Evolutionary conservation across 2,329 filamentous ascomycete genomes (phyloP).

Genomic region (Graphium sp.): DNA sequence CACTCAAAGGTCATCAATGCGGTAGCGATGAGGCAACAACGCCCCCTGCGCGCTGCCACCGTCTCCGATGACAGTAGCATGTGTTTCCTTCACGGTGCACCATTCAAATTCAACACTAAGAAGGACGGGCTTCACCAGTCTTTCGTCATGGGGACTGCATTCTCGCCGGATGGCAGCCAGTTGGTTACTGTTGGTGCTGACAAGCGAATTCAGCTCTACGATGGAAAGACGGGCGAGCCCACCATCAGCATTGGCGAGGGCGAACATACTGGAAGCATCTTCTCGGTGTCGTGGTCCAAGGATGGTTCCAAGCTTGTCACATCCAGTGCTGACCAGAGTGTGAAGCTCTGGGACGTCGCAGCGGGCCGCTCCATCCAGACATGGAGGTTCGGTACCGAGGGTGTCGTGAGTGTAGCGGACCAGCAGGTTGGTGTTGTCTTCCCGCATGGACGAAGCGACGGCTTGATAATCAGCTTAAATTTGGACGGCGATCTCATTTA

Average conservation of each 20-base stretch:
- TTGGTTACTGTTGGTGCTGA: constrained; percentile 89
- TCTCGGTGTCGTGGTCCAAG: constrained; percentile 75
- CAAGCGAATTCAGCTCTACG: constrained; percentile 81
- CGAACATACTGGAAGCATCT: constrained; percentile 86
- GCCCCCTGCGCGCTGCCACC: constrained; percentile 81
- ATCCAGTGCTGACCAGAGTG: constrained; percentile 83
- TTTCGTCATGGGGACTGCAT: constrained; percentile 76
- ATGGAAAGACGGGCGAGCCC: constrained; percentile 85
- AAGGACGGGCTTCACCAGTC: constrained; percentile 65
- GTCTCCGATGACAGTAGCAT: constrained; percentile 79
- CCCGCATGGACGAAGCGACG: constrained; percentile 67
- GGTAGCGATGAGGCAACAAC: constrained; percentile 75
- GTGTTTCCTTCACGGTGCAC: constrained; percentile 84
- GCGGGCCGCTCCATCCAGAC: constrained; percentile 59
- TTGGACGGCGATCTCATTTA: constrained; percentile 85
- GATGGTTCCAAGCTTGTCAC: constrained; percentile 81
- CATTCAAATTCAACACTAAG: constrained; percentile 92
- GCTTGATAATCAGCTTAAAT: constrained; percentile 77
- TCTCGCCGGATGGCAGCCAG: constrained; percentile 70
- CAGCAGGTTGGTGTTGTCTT: constrained; percentile 94
- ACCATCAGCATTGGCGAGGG: constrained; percentile 62
- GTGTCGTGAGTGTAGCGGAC: constrained; percentile 52
- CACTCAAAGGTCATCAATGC: constrained; percentile 85
- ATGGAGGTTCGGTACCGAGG: constrained; percentile 71
- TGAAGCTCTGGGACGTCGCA: constrained; percentile 87